Base-by-base conservation (phyloP, 2,329 filamentous ascomycete species). In the Pseudomassariella vexata region DNA sequence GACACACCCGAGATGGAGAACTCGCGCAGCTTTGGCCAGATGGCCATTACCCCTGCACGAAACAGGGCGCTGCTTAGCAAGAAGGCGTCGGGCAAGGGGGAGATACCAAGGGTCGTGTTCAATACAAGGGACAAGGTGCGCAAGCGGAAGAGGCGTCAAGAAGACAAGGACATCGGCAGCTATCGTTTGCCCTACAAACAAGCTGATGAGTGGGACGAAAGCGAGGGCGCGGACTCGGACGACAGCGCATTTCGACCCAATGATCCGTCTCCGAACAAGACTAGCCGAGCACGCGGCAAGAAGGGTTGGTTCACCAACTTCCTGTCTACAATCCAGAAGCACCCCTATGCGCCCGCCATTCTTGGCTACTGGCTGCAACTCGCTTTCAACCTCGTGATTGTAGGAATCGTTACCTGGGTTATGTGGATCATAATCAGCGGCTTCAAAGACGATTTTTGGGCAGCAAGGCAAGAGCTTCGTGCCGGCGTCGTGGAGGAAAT, bases 361-460 rank as follows among this genome's bases (percentile, higher is more conserved):
- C 55, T 79, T 24, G 73, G 71, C 28, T 66, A 68, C 39, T 81
- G 76, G 69, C 56, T 79, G 20, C 68, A 73, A 35, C 60, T 79
- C 4, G 50, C 69, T 3, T 72, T 87, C 60, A 87, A 86, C 52
- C 53, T 79, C 28, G 69, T 75, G 38, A 63, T 84, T 11, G 66
- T 79, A 5, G 55, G 57, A 5, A 55, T 69, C 9, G 34, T 60
- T 65, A 59, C 78, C 24, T 90, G 82, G 56, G 65, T 86, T 25
- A 66, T 85, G 20, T 86, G 81, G 62, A 68, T 73, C 2, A 73
- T 86, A 45, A 75, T 85, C 42, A 64, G 70, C 10, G 82, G 84
- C 7, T 77, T 92, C 32, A 78, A 79, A 10, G 69, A 73, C 16
- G 89, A 95, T 53, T 80, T 95, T 20, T 68, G 79, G 39, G 76